Base-by-base conservation (phyloP, 139 green algal species). In the Chlamydomonas urium region DNA sequence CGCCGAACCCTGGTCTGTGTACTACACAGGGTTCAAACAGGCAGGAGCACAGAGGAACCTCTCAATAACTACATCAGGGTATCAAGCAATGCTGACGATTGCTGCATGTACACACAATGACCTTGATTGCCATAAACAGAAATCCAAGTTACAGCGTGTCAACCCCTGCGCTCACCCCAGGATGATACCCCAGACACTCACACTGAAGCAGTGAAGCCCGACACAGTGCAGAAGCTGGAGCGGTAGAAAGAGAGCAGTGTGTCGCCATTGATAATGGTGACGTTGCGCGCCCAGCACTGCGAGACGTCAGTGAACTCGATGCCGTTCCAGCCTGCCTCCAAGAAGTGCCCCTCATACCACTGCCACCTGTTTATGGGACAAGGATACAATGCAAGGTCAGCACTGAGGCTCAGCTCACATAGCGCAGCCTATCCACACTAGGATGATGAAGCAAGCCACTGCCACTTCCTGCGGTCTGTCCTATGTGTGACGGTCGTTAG, bases 301-400 rank as follows among this genome's bases (percentile, higher is more conserved):
- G 47, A 53, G 33, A 47, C 34, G 32, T 65, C 47, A 32, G 47
- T 62, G 47, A 73, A 73, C 34, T 73, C 67, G 2, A 73, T 31
- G 47, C 67, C 67, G 34, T 73, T 73, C 67, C 67, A 73, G 21
- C 67, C 67, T 17, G 29, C 47, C 48, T 73, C 67, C 2, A 33
- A 32, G 48, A 73, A 73, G 48, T 73, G 67, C 19, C 63, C 63
- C 8, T 33, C 17, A 29, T 71, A 71, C 8, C 4, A 4, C 26
- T 71, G 37, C 63, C 63, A 71, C 63, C 63, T 71, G 63, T 17
- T 31, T 28, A 62, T 62, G n/a, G 14, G 14, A 14, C 42, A 50
- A 50, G 42, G 42, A 50, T 24, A 14, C 42, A 32, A 32, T 62
- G 53, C 53, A 62, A 17, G 19, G 24, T 32, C 10, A 62, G 53